phyloP scores from a whole-genome alignment of 306 rosid species.

The Sophora flavescens region DNA sequence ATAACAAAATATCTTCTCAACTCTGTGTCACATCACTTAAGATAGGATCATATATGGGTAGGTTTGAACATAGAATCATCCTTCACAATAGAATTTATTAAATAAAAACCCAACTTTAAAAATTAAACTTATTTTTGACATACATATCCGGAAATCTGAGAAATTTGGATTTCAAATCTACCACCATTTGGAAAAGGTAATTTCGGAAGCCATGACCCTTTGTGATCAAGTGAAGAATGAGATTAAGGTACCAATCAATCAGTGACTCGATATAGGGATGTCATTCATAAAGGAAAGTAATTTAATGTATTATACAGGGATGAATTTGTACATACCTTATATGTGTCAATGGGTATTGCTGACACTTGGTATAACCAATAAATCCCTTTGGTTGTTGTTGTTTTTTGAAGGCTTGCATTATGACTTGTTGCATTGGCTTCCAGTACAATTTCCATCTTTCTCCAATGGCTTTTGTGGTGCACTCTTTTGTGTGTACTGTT shows the following conservation, averaged over 20 bases:
- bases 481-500: too few species aligned
- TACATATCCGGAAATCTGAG: slow-evolving; percentile 71
- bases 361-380: slow-evolving; percentile 25
- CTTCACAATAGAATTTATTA: not conserved
- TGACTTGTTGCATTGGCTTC: not conserved
- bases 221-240: slow-evolving; percentile 2
- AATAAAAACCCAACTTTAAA: not conserved
- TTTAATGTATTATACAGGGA: too few species aligned
- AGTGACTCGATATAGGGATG: too few species aligned
- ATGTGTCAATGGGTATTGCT: slow-evolving; percentile 13
- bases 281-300: too few species aligned
- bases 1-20: too few species aligned
- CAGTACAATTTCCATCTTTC: not conserved
- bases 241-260: too few species aligned
- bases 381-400: not conserved
- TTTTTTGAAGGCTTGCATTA: slow-evolving; percentile 27
- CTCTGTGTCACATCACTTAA: too few species aligned
- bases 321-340: not conserved
- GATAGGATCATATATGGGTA: too few species aligned
- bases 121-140: not conserved
- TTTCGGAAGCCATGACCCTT: slow-evolving; percentile 75
- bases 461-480: not conserved
- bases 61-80: too few species aligned
- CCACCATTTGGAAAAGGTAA: slow-evolving; percentile 59
- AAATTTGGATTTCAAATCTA: slow-evolving; percentile 61